A percentile compares a stretch with the other conserved stretches of the same genome.
Evolutionary conservation across 306 rosid species (phyloP).

Genomic region (Sphenostylis stenocarpa): DNA sequence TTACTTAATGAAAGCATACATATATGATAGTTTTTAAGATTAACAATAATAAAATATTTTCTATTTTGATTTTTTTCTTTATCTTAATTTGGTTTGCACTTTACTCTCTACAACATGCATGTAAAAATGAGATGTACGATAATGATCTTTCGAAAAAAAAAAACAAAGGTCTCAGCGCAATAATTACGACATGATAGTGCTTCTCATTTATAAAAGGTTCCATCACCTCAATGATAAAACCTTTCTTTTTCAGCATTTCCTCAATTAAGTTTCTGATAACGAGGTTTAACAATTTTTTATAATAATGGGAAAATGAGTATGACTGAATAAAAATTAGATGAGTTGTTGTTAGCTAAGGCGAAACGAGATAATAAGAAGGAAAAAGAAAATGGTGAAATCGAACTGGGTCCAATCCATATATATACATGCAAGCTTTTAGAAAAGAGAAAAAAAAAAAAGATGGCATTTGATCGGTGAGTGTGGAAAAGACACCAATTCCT

Average conservation of each 20-base stretch:
- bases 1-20: too few relatives aligned
- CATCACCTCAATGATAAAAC: neutral
- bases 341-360: neutral
- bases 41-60: too few relatives aligned
- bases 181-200: neutral
- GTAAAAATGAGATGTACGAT: too few relatives aligned
- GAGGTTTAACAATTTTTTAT: neutral
- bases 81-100: too few relatives aligned
- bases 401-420: constrained; percentile 39
- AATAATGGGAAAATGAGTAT: constrained; percentile 9
- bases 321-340: neutral
- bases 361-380: neutral
- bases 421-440: constrained; percentile 42
- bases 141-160: neutral
- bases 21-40: too few relatives aligned
- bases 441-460: constrained; percentile 26
- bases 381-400: neutral
- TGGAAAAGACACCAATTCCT: constrained; percentile 47
- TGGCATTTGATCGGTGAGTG: constrained; percentile 28
- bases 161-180: neutral
- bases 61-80: too few relatives aligned
- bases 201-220: neutral
- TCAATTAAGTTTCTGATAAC: neutral
- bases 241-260: neutral
- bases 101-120: too few relatives aligned